Base-by-base conservation (phyloP, 768 basidiomycete genomes). In the Collybiopsis confluens region DNA sequence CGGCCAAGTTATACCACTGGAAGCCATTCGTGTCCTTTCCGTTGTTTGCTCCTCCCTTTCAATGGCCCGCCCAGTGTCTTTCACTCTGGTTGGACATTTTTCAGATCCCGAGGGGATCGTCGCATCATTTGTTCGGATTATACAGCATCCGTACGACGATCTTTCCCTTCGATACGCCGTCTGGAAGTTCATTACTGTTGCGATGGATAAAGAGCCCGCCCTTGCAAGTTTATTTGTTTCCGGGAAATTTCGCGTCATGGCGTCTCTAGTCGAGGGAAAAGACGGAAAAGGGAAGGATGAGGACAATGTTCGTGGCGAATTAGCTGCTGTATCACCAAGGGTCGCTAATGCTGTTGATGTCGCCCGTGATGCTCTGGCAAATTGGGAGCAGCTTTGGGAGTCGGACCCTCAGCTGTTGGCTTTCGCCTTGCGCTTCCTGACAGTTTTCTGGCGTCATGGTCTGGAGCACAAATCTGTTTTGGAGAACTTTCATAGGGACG, bases 201-300 rank as follows among this genome's bases (percentile, higher is more conserved):
- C 90, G 1, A 82, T 95, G 13, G 85, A 90, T 60, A 87, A 86
- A 56, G 92, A 94, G 64, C 92, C 95, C 1, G 92, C 94, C 0
- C 73, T 96, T 4, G 85, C 88, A 2, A 77, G 83, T 51, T 73
- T 97, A 24, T 85, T 94, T 55, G 85, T 94, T 28, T 78, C 83
- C 0, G 92, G 92, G 2, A 78, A 81, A 38, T 86, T 90, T 59
- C 78, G 77, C 45, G 68, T 3, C 78, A 81, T 2, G 62, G 56
- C 35, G 67, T 70, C 35, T 52, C 1, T 13, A n/a, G 64, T 59
- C 30, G 62, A 54, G 13, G 53, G 51, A 20, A 30, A 47, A 23
- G 56, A 61, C 21, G 58, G 67, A 51, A 79, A 76, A 61, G 74
- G 71, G 1, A 74, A 71, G 54, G 70, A 64, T 7, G 67, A 68